Percentiles rank a stretch among this genome's conserved stretches.
phyloP scores from a whole-genome alignment of 495 filamentous ascomycete species.

The Chaetomium fimeti region DNA sequence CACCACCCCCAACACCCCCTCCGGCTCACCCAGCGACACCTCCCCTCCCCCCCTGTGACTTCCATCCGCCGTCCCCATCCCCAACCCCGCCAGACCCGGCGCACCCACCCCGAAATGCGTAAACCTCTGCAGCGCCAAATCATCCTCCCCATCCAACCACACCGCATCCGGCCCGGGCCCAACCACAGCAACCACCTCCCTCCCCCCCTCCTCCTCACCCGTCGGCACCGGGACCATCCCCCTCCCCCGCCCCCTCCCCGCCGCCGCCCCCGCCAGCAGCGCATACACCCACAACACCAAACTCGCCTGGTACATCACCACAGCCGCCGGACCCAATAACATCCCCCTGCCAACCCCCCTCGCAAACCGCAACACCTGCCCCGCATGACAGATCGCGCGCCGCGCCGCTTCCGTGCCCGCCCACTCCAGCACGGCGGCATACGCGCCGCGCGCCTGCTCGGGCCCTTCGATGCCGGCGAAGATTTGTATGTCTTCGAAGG shows the following conservation, averaged over 20 bases:
- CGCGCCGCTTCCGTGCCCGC: slow-evolving; percentile 40
- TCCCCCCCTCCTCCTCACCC: too few species aligned
- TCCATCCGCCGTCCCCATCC: background rate
- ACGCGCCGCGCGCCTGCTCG: slow-evolving; percentile 50
- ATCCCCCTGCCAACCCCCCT: slow-evolving; percentile 18
- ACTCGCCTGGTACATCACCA: slow-evolving; percentile 16
- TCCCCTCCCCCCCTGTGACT: background rate
- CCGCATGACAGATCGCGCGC: slow-evolving; percentile 56
- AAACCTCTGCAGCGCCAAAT: slow-evolving; percentile 14
- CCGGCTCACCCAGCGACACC: slow-evolving; percentile 7
- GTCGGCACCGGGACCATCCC: too few species aligned
- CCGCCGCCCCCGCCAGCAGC: background rate
- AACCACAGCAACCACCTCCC: background rate
- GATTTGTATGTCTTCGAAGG: slow-evolving; percentile 56
- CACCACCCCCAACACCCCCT: slow-evolving; percentile 12
- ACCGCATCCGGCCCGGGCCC: background rate
- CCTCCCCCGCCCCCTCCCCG: background rate
- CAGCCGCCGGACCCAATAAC: background rate
- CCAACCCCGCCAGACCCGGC: slow-evolving; percentile 4
- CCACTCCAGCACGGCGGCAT: slow-evolving; percentile 49
- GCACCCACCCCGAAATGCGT: slow-evolving; percentile 12
- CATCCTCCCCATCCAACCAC: slow-evolving; percentile 21
- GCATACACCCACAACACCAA: slow-evolving; percentile 21
- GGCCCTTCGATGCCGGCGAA: slow-evolving; percentile 56
- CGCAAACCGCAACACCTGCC: slow-evolving; percentile 54